Percentiles rank a stretch among this genome's conserved stretches.
Evolutionary conservation across 2,329 filamentous ascomycete genomes (phyloP).

Genomic region (Elsinoe perseae): DNA sequence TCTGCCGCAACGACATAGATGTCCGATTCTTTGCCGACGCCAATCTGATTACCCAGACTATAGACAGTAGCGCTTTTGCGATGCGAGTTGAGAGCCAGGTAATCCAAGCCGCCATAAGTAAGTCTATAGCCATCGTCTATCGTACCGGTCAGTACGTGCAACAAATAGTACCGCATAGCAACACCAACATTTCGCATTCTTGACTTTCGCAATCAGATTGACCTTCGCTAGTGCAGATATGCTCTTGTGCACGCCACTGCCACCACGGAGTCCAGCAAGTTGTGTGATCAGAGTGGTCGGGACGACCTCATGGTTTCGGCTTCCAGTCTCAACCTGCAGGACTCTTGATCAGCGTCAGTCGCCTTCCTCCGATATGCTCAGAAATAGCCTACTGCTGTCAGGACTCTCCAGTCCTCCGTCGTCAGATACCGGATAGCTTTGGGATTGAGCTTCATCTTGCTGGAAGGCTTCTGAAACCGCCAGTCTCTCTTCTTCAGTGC

Average conservation of each 20-base stretch:
- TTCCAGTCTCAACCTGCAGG: slow-evolving; percentile 77
- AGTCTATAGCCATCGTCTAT: slow-evolving; percentile 86
- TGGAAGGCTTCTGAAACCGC: too few species aligned
- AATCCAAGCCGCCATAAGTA: slow-evolving; percentile 94
- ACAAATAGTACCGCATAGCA: background rate
- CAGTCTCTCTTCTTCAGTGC: too few species aligned
- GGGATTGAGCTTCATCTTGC: slow-evolving; percentile 86
- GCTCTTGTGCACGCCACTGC: slow-evolving; percentile 68
- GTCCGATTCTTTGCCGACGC: slow-evolving; percentile 95
- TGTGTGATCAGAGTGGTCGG: slow-evolving; percentile 83
- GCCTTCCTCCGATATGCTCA: background rate
- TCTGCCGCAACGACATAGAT: slow-evolving; percentile 88
- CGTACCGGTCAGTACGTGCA: slow-evolving; percentile 4
- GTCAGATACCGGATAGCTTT: slow-evolving; percentile 88
- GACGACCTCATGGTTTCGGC: slow-evolving; percentile 94
- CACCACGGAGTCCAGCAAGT: slow-evolving; percentile 68
- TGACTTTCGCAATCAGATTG: slow-evolving; percentile 82
- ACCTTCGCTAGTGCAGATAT: slow-evolving; percentile 90
- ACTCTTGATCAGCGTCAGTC: slow-evolving; percentile 19
- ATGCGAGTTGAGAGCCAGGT: slow-evolving; percentile 88
- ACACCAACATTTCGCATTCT: slow-evolving; percentile 72
- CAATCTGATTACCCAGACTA: slow-evolving; percentile 88
- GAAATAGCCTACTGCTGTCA: slow-evolving; percentile 65
- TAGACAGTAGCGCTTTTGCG: slow-evolving; percentile 73
- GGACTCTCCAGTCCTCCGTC: slow-evolving; percentile 87